Evolutionary conservation across 1,284 basidiomycete genomes (phyloP).

Genomic region (Pulveroboletus sp.): DNA sequence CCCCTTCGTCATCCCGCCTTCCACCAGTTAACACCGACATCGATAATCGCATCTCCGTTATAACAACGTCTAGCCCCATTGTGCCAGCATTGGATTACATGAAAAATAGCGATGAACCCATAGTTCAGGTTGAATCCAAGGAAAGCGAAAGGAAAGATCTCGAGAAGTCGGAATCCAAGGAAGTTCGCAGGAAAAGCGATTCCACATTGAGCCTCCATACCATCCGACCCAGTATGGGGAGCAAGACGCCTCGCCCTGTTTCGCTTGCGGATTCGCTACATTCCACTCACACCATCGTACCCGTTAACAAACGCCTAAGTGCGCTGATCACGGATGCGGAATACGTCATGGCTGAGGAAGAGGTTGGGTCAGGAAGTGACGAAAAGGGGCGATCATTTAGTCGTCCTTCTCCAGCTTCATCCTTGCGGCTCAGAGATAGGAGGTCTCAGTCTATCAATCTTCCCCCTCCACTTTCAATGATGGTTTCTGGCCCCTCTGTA

Average conservation of each 20-base stretch:
- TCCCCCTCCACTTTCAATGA: slow-evolving; percentile 36
- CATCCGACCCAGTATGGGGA: slow-evolving; percentile 55
- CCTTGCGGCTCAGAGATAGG: slow-evolving; percentile 48
- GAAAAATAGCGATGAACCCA: slow-evolving; percentile 32
- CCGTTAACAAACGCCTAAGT: slow-evolving; percentile 63
- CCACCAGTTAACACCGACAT: slow-evolving; percentile 30
- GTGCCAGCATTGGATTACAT: slow-evolving; percentile 39
- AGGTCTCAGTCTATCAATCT: slow-evolving; percentile 65
- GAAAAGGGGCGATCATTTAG: slow-evolving; percentile 32
- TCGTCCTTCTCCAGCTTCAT: slow-evolving; percentile 30
- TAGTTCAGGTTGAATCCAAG: slow-evolving; percentile 24
- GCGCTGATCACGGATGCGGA: slow-evolving; percentile 66
- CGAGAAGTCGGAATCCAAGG: slow-evolving; percentile 57
- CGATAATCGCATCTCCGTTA: slow-evolving; percentile 34
- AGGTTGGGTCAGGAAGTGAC: slow-evolving; percentile 42
- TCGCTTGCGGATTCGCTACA: slow-evolving; percentile 75
- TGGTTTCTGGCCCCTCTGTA: slow-evolving; percentile 28
- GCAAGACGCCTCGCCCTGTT: slow-evolving; percentile 63
- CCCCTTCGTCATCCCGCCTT: slow-evolving; percentile 16
- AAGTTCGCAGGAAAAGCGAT: slow-evolving; percentile 72
- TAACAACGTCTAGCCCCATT: slow-evolving; percentile 38
- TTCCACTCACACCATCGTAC: slow-evolving; percentile 66
- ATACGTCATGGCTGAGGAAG: slow-evolving; percentile 54
- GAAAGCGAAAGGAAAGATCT: slow-evolving; percentile 36
- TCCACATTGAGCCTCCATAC: slow-evolving; percentile 73